Conservation (phyloP, 352 stramenopile species). For the Globisporangium spinosum region DNA sequence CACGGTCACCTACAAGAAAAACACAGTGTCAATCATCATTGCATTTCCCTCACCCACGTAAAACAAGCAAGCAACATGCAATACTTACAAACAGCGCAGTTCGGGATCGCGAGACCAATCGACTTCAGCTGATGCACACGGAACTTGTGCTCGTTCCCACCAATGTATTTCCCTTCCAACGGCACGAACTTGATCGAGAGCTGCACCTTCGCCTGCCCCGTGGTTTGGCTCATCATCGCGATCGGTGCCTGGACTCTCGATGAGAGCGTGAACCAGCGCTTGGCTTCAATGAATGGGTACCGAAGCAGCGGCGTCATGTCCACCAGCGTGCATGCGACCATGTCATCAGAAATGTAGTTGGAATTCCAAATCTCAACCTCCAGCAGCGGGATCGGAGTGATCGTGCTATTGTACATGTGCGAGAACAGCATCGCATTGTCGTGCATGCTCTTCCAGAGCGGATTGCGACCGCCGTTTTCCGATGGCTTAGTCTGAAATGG, state of each 20-base stretch:
- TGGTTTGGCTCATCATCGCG: constrained; percentile 40
- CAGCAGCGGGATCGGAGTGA: constrained; percentile 79
- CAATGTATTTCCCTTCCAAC: constrained; percentile 50
- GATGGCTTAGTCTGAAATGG: constrained; percentile 73
- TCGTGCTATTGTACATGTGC: constrained; percentile 88
- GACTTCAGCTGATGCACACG: constrained; percentile 86
- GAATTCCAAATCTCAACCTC: constrained; percentile 86
- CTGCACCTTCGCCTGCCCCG: constrained; percentile 56
- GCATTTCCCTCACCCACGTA: background rate
- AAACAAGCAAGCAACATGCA: background rate
- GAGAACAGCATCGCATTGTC: constrained; percentile 82
- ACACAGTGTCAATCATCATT: background rate
- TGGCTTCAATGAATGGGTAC: constrained; percentile 63
- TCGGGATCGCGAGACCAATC: constrained; percentile 72
- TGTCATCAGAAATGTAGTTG: constrained; percentile 78
- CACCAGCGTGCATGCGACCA: constrained; percentile 72
- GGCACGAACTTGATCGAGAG: constrained; percentile 78
- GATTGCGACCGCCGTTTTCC: constrained; percentile 70
- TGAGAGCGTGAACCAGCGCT: constrained; percentile 81
- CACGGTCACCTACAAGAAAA: constrained; percentile 48
- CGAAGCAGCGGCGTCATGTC: constrained; percentile 81
- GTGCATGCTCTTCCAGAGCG: constrained; percentile 65
- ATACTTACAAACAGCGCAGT: constrained; percentile 72
- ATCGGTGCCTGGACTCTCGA: constrained; percentile 39
- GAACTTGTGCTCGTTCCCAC: constrained; percentile 78